Base-by-base conservation (phyloP, 345 rosid species). In the Kandelia obovata region DNA sequence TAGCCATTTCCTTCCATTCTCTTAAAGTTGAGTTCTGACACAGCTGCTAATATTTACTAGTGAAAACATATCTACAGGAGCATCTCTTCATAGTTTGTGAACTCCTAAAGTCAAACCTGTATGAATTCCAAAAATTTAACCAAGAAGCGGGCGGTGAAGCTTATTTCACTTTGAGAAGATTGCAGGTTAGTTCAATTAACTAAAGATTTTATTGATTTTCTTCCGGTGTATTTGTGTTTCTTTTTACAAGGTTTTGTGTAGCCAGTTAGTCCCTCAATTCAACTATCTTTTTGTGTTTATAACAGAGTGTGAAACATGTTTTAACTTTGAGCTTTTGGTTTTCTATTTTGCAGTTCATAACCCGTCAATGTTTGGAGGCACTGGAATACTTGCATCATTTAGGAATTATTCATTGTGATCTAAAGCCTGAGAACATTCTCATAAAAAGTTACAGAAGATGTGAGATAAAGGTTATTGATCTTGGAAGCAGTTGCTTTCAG, bases 361-460 rank as follows among this genome's bases (percentile, higher is more conserved):
- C 92, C 11, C 86, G 87, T 0, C 99, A 95, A 70, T 92, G 98
- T 83, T 82, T 95, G 78, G 98, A 95, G 78, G 99, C 98, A 0
- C 78, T 95, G 69, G 88, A 84, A 53, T 95, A 86, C 77, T 81
- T 95, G 67, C 98, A 95, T 21, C 75, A 73, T 26, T 68, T 95
- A 85, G 99, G 96, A 76, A 86, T 95, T 60, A 87, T 95, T 68
- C 99, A 95, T 76, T 90, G 99, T 64, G 99, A 95, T 84, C 86
- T 95, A 46, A 95, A 95, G 80, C 98, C 98, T 2, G 98, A 95
- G 75, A 95, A 95, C 51, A 83, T 95, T 74, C 85, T 95, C 26
- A 86, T 95, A 61, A 95, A 87, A 78, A 90, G 94, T 76, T 92
- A 95, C 79, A 80, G 82, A 47, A 87, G 82, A 79, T 86, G 92